These are phyloP conservation scores for Apiotrichum mycotoxinovorans DNA, from an alignment of 1,284 basidiomycete genomes.

Conservation along the genomic window DNA sequence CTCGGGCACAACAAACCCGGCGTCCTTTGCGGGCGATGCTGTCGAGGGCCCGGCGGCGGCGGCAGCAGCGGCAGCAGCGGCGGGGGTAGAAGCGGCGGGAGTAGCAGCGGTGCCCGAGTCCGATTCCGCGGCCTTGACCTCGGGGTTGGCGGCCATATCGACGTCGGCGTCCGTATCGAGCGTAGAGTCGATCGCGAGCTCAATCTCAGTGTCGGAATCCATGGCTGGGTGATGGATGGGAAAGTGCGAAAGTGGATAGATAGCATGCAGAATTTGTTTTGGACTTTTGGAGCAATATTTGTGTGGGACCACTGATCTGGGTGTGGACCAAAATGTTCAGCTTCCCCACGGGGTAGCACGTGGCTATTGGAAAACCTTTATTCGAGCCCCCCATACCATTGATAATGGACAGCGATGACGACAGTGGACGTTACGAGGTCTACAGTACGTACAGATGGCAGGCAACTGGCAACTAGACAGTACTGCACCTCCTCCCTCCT, in stretches of 20 bases:
- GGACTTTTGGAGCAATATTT: background rate
- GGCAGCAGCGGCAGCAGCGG: background rate
- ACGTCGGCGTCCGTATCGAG: background rate
- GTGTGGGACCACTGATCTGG: background rate
- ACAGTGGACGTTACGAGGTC: too few relatives aligned
- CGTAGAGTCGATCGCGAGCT: conserved; percentile 8
- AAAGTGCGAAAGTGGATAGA: background rate
- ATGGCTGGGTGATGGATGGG: background rate
- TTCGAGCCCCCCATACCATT: background rate
- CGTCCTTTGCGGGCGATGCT: background rate
- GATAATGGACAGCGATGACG: too few relatives aligned
- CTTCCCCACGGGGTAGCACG: background rate
- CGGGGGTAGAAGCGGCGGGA: too few relatives aligned
- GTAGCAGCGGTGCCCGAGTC: too few relatives aligned
- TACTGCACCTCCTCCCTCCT: too few relatives aligned
- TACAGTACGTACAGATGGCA: too few relatives aligned
- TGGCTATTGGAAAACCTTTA: background rate
- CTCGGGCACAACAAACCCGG: conserved; percentile 20
- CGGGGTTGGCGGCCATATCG: too few relatives aligned
- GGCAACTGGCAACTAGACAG: too few relatives aligned
- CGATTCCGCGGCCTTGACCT: too few relatives aligned
- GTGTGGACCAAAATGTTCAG: background rate
- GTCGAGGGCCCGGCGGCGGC: background rate
- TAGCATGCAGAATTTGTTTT: background rate
- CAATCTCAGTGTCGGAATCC: conserved; percentile 13